Base-by-base conservation (phyloP, 2,329 filamentous ascomycete genomes). In the Aureobasidium leucospermi region DNA sequence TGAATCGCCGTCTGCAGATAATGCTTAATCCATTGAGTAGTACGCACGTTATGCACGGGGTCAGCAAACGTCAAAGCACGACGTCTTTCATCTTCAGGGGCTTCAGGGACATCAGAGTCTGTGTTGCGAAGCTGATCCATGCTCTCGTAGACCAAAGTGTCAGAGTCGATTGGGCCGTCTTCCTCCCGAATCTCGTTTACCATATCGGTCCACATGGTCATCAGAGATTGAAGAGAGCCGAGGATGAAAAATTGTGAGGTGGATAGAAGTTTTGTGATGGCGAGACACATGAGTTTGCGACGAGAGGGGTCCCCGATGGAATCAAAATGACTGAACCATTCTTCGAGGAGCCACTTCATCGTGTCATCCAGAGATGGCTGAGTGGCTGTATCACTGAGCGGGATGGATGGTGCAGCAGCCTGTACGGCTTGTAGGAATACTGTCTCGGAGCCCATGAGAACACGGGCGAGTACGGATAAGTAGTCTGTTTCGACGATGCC, bases 401-500 rank as follows among this genome's bases (percentile, higher is more conserved):
- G 51, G n/a, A 53, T 36, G 11, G 48, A 48, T 11, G 48, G 48
- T 2, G 66, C 64, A 1, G 66, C 63, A 1, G 64, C 65, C 16
- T 82, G 78, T 4, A 83, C 67, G 0, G 79, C 80, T 47, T 78
- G 75, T 11, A 86, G 76, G 65, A 96, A 87, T 1, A 88, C 76
- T 2, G 74, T 74, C 0, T 92, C 89, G 39, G 88, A 87, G 0
- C 86, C 85, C 2, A 96, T 75, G 0, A 86, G 83, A 15, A 97
- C 81, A 1, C 92, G 87, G 1, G 90, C 86, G 2, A 99, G 79
- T 2, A 97, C 85, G 4, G 85, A 83, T 68, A 96, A 88, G 71
- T 96, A 96, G 69, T 96, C 89, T 0, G 88, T 88, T 68, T 96
- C 85, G 0, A 89, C 86, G 10, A 91, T 81, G 11, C 85, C 84